Base-by-base conservation (phyloP, 2,329 filamentous ascomycete species). In the Neonectria magnoliae region DNA sequence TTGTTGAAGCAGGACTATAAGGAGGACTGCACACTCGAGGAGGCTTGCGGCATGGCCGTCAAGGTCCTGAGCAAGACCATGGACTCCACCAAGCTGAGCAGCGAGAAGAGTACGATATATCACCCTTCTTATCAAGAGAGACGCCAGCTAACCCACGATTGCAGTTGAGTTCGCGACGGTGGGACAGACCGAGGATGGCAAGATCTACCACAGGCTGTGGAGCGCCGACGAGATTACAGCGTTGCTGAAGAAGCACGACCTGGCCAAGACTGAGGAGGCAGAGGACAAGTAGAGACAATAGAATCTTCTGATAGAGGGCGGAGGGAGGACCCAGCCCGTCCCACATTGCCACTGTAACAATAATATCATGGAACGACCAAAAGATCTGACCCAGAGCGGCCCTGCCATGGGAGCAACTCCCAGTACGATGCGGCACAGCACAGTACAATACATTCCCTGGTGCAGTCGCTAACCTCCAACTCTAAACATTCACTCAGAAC, bases 51-150 rank as follows among this genome's bases (percentile, higher is more conserved):
- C 59, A 91, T 98, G 87, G 96, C 96, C 11, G 96, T 99, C 79
- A 99, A 99, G 88, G 96, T 99, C 68, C 83, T 99, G 71, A 98
- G 96, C 88, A 99, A 99, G 90, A 99, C 96, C 6, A 99, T 99
- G 97, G 96, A 99, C 81, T 97, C 94, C 60, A 98, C 95, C 59
- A 99, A 98, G 87, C 83, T 99, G 78, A 98, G 94, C 85, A 97
- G 94, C 78, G 96, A 99, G 87, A 99, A 99, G 89, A 97, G 94
- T 97, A 83, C 81, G 93, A 36, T 8, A 6, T 22, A 20, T 11
- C 18, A n/a, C 25, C 22, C 3, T 13, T 18, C 5, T n/a, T 11
- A 14, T 4, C n/a, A 22, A 14, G n/a, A 33, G 11, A n/a, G 10
- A 51, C n/a, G 9, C 27, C 14, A 47, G 50, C 71, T 74, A 62